Evolutionary conservation across 192 early-diverging fungal genomes (phyloP), one percentile per base, ranked within the genome.

Genomic region (Mycoemilia scoparia): DNA sequence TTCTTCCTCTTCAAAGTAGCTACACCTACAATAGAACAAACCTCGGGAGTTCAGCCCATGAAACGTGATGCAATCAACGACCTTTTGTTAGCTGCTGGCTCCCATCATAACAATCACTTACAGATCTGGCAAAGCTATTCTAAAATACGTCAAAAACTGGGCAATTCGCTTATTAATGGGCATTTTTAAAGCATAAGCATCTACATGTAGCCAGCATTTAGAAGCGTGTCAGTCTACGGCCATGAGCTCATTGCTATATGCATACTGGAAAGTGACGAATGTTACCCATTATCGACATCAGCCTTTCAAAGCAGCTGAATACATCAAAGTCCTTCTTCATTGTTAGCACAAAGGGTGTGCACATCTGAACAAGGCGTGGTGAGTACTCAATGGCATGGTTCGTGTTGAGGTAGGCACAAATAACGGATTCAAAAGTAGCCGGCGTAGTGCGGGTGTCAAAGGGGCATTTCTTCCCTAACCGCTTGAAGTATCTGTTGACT

Each of bases 1-100:
- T 47, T 92, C 86, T 36, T 93, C 88, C 34, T 93, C 88, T 46
- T 88, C 83, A 69, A 93, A 93, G 54, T 83, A 85, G 46, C 72
- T 84, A 49, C 71, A 67, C 6, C n/a, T n/a, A n/a, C n/a, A n/a
- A n/a, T n/a, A n/a, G n/a, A n/a, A n/a, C n/a, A n/a, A n/a, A n/a
- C n/a, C n/a, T n/a, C n/a, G n/a, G n/a, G n/a, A n/a, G n/a, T n/a
- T n/a, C n/a, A n/a, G n/a, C n/a, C n/a, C n/a, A n/a, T n/a, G n/a
- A n/a, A n/a, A n/a, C n/a, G n/a, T n/a, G n/a, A n/a, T n/a, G n/a
- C n/a, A n/a, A n/a, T n/a, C n/a, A n/a, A n/a, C n/a, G n/a, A n/a
- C n/a, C n/a, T n/a, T n/a, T 9, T 9, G 9, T 28, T 28, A 12
- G 27, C 9, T 10, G 27, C 27, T 9, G 27, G 27, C 27, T 28